Evolutionary conservation across 2,329 filamentous ascomycete genomes (phyloP), one percentile per base, ranked within the genome.

Genomic region (Penicillium hordei): DNA sequence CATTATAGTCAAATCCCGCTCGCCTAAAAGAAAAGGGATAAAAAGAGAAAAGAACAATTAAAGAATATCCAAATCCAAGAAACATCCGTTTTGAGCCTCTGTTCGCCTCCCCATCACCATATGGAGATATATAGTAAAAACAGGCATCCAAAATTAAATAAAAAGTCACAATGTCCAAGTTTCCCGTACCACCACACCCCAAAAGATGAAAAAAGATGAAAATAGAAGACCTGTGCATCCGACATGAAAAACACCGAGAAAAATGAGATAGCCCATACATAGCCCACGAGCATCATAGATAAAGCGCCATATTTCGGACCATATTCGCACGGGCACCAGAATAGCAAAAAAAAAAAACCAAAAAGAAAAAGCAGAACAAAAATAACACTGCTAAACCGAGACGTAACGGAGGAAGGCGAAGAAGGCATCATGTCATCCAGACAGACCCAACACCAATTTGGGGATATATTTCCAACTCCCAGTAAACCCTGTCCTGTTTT

Each of bases 261-360:
- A 60, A 60, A 48, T 34, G 45, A 55, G 58, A 55, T 36, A 56
- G 50, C 40, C 43, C 50, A 52, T 44, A 52, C 39, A 52, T 52
- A 52, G 38, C 39, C 54, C 55, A 42, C 39, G 48, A 61, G 43
- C 45, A 39, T 57, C 42, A 54, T 46, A 48, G 29, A 56, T 48
- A 60, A 55, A 62, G 60, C 60, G 60, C 60, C 60, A 58, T 43
- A 54, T 57, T 56, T 52, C 60, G 55, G 31, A 58, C 60, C 60
- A 55, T 43, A 52, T 55, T 34, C 29, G 57, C 42, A 55, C 39
- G 40, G 54, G 58, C 52, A 57, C 55, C 54, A 40, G 31, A 58
- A 52, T n/a, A 55, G 49, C 45, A 44, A 38, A 49, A 60, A 38
- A 25, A n/a, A 51, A 33, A 21, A 34, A 39, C 52, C 23, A 31